Conservation (phyloP, 139 green algal species). For the Pycnococcus provasolii region DNA sequence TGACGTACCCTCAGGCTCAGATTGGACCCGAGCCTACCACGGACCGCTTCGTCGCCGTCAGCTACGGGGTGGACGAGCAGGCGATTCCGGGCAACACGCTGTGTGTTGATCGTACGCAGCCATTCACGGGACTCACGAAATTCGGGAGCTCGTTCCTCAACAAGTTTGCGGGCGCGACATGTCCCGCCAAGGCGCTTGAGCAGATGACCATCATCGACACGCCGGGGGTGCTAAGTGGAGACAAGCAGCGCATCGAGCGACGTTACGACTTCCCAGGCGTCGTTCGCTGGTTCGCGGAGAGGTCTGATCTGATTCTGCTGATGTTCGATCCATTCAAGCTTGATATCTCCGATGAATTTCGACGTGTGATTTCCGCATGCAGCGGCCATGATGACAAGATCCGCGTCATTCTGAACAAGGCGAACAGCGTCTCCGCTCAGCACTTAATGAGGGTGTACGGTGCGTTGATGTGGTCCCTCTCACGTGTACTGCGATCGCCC, state of each 20-base stretch:
- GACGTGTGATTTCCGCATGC: conserved; percentile 8
- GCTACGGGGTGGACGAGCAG: neutral
- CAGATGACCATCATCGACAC: conserved; percentile 22
- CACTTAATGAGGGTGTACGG: conserved; percentile 27
- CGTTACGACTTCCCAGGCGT: conserved; percentile 19
- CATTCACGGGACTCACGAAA: conserved; percentile 14
- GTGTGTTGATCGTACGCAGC: neutral
- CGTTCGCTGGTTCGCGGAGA: conserved; percentile 20
- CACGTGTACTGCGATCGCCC: conserved; percentile 14
- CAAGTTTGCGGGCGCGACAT: conserved; percentile 14
- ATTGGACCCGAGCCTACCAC: conserved; percentile 27
- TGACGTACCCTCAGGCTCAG: conserved; percentile 4
- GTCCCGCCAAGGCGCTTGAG: conserved; percentile 10
- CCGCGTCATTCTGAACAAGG: conserved; percentile 23
- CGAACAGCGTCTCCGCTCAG: conserved; percentile 16
- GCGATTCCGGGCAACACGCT: conserved; percentile 18
- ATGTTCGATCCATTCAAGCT: conserved; percentile 27
- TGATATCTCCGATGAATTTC: conserved; percentile 25
- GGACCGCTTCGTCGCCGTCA: conserved; percentile 17
- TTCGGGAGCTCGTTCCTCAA: conserved; percentile 23
- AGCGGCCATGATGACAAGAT: conserved; percentile 20
- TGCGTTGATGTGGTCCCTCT: conserved; percentile 23
- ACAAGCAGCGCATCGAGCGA: conserved; percentile 24
- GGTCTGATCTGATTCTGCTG: conserved; percentile 20
- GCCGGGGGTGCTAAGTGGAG: conserved; percentile 18